Base-by-base conservation (phyloP, 768 basidiomycete species). In the Imleria badia region DNA sequence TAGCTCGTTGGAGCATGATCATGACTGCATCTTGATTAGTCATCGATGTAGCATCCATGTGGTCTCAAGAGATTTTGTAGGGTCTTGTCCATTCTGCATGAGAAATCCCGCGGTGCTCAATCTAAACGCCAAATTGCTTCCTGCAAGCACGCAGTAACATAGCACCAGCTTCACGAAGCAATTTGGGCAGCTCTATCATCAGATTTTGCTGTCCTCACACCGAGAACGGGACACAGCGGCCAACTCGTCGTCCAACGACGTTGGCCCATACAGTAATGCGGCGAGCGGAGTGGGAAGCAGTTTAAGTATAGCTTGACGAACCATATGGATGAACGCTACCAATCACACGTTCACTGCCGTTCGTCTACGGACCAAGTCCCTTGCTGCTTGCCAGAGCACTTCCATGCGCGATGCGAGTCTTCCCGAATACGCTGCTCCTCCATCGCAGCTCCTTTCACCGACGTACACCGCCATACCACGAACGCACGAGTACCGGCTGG, bases 381-480 rank as follows among this genome's bases (percentile, higher is more conserved):
- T 43, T 58, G 44, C 54, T 38, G 33, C 58, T 70, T 68, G 49
- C 23, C 56, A 56, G 56, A 34, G 38, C 45, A 62, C 66, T 54
- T 52, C 56, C 67, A 86, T 87, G 85, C 81, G 80, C 31, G 76
- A 81, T 38, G 71, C 76, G 43, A 80, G 75, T 58, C 79, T 82
- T 38, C 82, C 84, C 7, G 74, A 75, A 17, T 86, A 83, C 56
- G 44, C 68, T 26, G 66, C 68, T 14, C 73, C 74, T n/a, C 63
- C 72, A 44, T 44, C 58, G 67, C 63, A 68, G 61, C 42, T 73
- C 61, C 58, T 77, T 72, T 59, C 82, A 67, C 56, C 78, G 69
- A 17, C 71, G n/a, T 87, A 87, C 64, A 76, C 83, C 5, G 75
- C 76, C 12, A 76, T 82, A 56, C 85, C 85, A 1, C 78, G 75